Evolutionary conservation across 306 rosid species (phyloP), one percentile per base, ranked within the genome.

Genomic region (Astragalus membranaceus): DNA sequence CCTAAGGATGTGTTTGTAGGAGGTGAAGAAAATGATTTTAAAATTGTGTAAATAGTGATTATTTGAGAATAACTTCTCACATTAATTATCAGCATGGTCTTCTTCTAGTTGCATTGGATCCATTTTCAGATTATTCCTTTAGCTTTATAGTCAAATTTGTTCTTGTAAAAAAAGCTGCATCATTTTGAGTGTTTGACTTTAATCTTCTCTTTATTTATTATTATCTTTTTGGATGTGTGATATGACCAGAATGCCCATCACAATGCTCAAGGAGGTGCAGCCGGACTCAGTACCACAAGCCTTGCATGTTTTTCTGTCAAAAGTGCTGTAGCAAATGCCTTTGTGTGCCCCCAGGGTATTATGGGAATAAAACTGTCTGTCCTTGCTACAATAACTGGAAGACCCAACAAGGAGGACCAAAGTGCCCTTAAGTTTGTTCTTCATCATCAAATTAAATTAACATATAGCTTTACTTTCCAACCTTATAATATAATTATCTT

Each of bases 311-410:
- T 51, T 92, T 87, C 84, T 92, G 97, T 60, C 85, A 92, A 50
- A 92, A 92, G 77, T 92, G 97, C 64, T 92, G 97, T 78, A 81
- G n/a, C 0, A 85, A 85, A 72, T 92, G 97, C 77, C 78, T 89
- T 3, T 92, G 97, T 46, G 96, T 92, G 17, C 97, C 97, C 0
- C 97, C 97, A 4, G 97, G 97, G 66, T 92, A 76, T 64, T 92
- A 92, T 75, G 97, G 97, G 57, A 89, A 92, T 30, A 92, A 92
- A 75, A 94, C 83, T 3, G 84, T 84, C 26, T 92, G 97, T 85
- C 96, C 97, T 71, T 92, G 97, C 83, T 92, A 92, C 88, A 89
- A 89, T 81, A 92, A 87, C 81, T 92, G 97, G 97, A 92, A 92
- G 88, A 92, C 97, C 83, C 75, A 92, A 74, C 64, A 71, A 75